Percentiles rank a stretch among this genome's conserved stretches.
Conservation (phyloP, 305 asterid genomes). For the Fraxinus platypoda region DNA sequence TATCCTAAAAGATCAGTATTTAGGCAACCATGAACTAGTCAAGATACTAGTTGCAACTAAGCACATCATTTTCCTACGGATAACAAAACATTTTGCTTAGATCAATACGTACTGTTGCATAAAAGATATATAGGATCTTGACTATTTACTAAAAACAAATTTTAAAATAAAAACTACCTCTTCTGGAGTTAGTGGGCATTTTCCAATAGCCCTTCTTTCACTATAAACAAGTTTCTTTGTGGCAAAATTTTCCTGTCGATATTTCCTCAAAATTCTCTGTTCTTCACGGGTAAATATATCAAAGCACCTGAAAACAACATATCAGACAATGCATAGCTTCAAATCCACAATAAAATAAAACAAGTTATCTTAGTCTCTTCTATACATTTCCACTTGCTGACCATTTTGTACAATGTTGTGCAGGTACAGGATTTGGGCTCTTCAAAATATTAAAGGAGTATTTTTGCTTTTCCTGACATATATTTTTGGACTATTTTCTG, state of each 20-base stretch:
- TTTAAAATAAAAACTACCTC: slow-evolving; percentile 54
- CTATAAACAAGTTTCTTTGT: slow-evolving; percentile 57
- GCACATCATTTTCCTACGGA: background rate
- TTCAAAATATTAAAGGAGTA: background rate
- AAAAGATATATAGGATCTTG: background rate
- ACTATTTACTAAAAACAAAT: background rate
- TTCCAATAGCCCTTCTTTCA: slow-evolving; percentile 91
- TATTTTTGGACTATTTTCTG: background rate
- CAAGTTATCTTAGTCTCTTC: slow-evolving; percentile 12
- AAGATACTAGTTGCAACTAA: background rate
- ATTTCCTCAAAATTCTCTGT: slow-evolving; percentile 58
- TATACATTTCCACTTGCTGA: slow-evolving; percentile 5
- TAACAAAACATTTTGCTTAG: background rate
- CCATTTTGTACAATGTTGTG: slow-evolving; percentile 21
- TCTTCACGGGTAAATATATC: slow-evolving; percentile 82
- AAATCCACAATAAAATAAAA: slow-evolving; percentile 7
- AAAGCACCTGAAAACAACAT: slow-evolving; percentile 59
- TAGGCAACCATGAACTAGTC: background rate
- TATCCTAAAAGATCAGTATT: background rate
- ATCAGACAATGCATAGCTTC: slow-evolving; percentile 19
- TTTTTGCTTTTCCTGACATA: background rate
- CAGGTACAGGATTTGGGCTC: background rate
- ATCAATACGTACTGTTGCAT: background rate
- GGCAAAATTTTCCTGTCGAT: slow-evolving; percentile 32
- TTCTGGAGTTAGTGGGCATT: slow-evolving; percentile 96